Evolutionary conservation across 2,329 filamentous ascomycete genomes (phyloP), one percentile per base, ranked within the genome.

Genomic region (Sarocladium brachiariae): DNA sequence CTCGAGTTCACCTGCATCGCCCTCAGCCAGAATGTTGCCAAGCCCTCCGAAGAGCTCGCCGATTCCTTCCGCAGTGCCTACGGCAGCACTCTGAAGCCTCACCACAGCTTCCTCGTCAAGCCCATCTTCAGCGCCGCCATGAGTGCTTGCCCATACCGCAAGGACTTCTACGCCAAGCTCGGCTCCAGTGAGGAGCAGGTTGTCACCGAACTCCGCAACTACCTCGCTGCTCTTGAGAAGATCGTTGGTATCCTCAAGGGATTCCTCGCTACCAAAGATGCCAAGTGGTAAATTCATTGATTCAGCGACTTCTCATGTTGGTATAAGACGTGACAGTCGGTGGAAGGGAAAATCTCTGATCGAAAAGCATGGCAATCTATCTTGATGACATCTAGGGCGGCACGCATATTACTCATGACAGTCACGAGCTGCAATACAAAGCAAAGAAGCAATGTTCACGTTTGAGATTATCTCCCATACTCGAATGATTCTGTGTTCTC

Each of bases 71-170:
- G 87, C 61, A 72, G 74, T 51, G 88, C 91, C 59, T 99, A 99
- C 73, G 80, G 78, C 65, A 76, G 74, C 61, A 96, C 92, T 47
- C 86, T 99, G 61, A 96, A 95, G 75, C 87, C 87, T 23, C 84
- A 95, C 75, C 93, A 99, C 77, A 83, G 78, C 64, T 90, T 95
- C 70, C 61, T 96, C 55, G 74, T 96, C 61, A 96, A 95, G 78
- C 89, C 89, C 54, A 78, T 96, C 65, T 97, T 97, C 79, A 87
- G 79, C 60, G 86, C 90, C 55, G 92, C 92, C 66, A 96, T 99
- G 90, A 81, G 81, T 59, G 91, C 90, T 16, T 92, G 87, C 58
- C 93, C 93, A 2, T 96, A 96, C 77, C 83, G 92, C 59, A 89
- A 88, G 67, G 88, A 92, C 70, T 97, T 99, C 66, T 97, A 96